Percentiles rank a stretch among this genome's conserved stretches.
phyloP scores from a whole-genome alignment of 2,329 filamentous ascomycete species.

The Pseudocercospora macadamiae region DNA sequence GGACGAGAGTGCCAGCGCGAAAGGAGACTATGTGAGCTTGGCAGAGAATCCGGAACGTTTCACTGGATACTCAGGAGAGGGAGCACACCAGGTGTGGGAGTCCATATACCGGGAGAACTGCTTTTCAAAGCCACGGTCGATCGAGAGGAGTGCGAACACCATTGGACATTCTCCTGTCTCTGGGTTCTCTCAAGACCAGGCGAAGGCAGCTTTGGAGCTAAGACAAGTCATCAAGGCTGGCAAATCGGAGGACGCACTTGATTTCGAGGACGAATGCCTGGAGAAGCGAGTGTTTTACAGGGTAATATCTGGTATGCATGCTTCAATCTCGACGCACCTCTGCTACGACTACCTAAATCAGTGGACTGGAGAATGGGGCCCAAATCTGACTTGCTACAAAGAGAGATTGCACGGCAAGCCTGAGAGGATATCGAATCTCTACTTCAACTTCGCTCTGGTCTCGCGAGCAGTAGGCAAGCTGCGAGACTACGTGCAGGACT shows the following conservation, averaged over 20 bases:
- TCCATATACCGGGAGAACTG: constrained; percentile 97
- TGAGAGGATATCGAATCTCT: constrained; percentile 93
- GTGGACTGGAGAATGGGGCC: constrained; percentile 88
- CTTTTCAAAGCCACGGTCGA: constrained; percentile 60
- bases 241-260: constrained; percentile 66
- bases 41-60: constrained; percentile 93
- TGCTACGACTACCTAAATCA: constrained; percentile 97
- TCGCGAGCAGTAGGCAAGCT: constrained; percentile 90
- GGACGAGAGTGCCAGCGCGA: constrained; percentile 81
- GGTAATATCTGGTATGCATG: constrained; percentile 95
- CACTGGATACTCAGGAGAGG: constrained; percentile 86
- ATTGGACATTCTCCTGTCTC: constrained; percentile 29
- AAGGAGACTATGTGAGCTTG: constrained; percentile 95
- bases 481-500: constrained; percentile 75
- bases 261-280: constrained; percentile 87
- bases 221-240: constrained; percentile 63
- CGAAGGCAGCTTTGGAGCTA: constrained; percentile 63
- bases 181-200: constrained; percentile 49
- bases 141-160: constrained; percentile 29
- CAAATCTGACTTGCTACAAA: constrained; percentile 88
- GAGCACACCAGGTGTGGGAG: constrained; percentile 90
- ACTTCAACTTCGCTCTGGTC: constrained; percentile 98
- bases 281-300: constrained; percentile 99
- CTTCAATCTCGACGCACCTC: constrained; percentile 92
- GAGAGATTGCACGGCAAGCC: constrained; percentile 80